A percentile compares a stretch with the other conserved stretches of the same genome.
These are phyloP conservation scores for Paramecium biaurelia DNA, from an alignment of 73 alveolate species.

Conservation along the genomic window DNA sequence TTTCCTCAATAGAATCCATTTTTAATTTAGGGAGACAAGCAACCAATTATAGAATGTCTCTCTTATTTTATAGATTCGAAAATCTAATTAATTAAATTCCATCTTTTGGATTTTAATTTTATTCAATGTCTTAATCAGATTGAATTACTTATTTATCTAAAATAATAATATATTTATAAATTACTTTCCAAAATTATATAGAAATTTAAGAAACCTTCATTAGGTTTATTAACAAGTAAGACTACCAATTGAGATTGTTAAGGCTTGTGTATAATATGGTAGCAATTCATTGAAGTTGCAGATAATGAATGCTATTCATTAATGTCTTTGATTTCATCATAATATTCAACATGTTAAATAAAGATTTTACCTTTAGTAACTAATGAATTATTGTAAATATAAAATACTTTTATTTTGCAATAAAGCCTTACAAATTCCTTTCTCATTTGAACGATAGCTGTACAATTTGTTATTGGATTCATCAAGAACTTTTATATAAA, in stretches of 20 bases:
- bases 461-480: constrained; percentile 19
- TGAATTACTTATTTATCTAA: not conserved
- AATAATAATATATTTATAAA: not conserved
- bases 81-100: not conserved
- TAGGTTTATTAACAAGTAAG: not conserved
- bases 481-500: constrained; percentile 13
- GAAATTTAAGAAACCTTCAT: not conserved
- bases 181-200: constrained; percentile 23
- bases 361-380: constrained; percentile 21
- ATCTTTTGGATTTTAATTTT: not conserved
- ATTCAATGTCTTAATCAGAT: not conserved
- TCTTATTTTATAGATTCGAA: not conserved
- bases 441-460: constrained; percentile 33
- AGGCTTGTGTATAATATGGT: not conserved
- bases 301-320: not conserved
- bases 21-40: constrained; percentile 6
- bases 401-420: constrained; percentile 2
- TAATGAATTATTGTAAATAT: not conserved
- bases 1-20: not conserved
- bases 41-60: constrained; percentile 7
- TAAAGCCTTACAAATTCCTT: constrained; percentile 37
- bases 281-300: not conserved
- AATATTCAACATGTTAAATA: constrained; percentile 2
- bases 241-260: not conserved
- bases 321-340: not conserved